These are phyloP conservation scores for Trapa bicornis DNA, from an alignment of 345 rosid species.

Conservation along the genomic window DNA sequence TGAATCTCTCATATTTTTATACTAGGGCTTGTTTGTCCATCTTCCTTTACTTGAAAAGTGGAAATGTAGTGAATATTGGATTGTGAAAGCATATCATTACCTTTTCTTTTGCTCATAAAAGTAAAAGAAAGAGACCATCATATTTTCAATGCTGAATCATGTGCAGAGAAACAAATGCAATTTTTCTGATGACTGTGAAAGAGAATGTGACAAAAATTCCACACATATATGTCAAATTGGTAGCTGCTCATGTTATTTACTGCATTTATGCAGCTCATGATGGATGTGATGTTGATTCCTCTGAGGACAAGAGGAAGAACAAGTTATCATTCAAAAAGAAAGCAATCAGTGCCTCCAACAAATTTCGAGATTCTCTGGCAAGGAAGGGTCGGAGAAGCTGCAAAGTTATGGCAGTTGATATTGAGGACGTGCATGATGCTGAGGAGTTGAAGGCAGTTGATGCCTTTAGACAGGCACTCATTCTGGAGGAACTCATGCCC, in stretches of 20 bases:
- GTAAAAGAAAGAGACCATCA: no score
- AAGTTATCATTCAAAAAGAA: constrained; percentile 57
- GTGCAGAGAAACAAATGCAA: no score
- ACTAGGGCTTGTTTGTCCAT: no score
- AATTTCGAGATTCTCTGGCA: constrained; percentile 56
- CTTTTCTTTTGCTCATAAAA: no score
- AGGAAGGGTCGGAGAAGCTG: constrained; percentile 64
- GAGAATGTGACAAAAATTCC: background rate
- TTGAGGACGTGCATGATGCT: constrained; percentile 61
- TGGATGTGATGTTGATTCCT: constrained; percentile 13
- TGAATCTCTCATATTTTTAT: no score
- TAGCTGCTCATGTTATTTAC: background rate
- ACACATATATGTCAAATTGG: background rate
- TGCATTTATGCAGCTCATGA: constrained; percentile 5
- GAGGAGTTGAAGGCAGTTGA: constrained; percentile 73
- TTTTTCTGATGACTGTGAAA: no score
- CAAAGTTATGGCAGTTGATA: constrained; percentile 52
- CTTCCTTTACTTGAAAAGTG: no score
- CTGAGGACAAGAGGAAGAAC: constrained; percentile 39
- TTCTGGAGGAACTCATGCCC: constrained; percentile 68
- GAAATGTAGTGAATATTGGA: no score
- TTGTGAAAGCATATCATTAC: no score
- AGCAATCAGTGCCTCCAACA: constrained; percentile 55
- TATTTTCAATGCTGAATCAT: no score
- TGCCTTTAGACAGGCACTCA: constrained; percentile 66